Base-by-base conservation (phyloP, 23 red algal species). In the Gracilaria domingensis region DNA sequence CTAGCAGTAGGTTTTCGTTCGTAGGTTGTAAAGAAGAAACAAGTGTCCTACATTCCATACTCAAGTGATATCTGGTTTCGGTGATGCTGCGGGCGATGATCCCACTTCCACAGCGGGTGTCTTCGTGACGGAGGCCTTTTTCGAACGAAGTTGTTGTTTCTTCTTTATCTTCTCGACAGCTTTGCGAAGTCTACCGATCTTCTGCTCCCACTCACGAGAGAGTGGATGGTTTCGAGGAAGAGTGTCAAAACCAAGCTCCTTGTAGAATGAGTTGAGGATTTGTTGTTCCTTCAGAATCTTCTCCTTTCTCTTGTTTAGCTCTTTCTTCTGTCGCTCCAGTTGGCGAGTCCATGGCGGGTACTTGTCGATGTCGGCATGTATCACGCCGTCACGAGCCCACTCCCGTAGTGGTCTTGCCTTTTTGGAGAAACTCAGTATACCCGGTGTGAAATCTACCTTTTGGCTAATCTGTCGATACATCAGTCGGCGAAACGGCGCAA, bases 81-180 rank as follows among this genome's bases (percentile, higher is more conserved):
- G 13, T 16, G 16, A 20, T 7, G 8, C 33, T 39, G 39, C 57
- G 45, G 12, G 30, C 49, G 34, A 25, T 51, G 47, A 1, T 8
- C 57, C 20, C 39, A 14, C 57, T 56, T 57, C 30, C 33, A 5
- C 78, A 21, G 54, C 38, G 29, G 78, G 25, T 8, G 24, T 34
- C 1, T 6, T 37, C 0, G 36, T 69, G 12, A 2, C 64, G 38
- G 64, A 37, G 64, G 64, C 59, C 81, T 85, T 85, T 36, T 48
- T 85, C 26, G 81, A 69, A 42, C 54, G 81, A 85, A 26, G 34
- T 35, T 85, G n/a, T 85, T 69, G 59, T n/a, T 85, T 85, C 36
- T 69, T 20, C 60, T 85, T 85, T n/a, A 77, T 70, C 30, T 71
- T 85, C 57, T 69, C 54, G 16, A 61, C 61, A 30, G 81, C 60